phyloP scores from a whole-genome alignment of 2,329 filamentous ascomycete genomes.

The Alternaria atra region DNA sequence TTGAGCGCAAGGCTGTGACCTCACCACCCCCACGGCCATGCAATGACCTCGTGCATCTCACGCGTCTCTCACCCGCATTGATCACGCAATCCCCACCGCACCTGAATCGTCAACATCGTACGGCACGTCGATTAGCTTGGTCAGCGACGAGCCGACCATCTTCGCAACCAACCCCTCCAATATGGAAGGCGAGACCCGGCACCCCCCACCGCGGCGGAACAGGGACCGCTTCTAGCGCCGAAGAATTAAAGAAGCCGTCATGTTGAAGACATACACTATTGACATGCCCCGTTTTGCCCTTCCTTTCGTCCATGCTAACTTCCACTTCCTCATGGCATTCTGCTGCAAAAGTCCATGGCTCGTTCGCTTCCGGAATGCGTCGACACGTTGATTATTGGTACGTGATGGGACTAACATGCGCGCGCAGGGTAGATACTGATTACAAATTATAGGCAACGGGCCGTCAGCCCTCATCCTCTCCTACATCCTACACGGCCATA shows the following conservation, averaged over 20 bases:
- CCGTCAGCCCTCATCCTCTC: conserved; percentile 69
- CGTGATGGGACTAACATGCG: neutral
- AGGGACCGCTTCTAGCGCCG: conserved; percentile 39
- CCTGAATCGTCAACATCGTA: conserved; percentile 1
- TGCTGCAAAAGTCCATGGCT: conserved; percentile 49
- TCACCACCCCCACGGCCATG: conserved; percentile 29
- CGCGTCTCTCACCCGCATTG: conserved; percentile 22
- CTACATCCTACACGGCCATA: conserved; percentile 69
- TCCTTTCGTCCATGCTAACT: conserved; percentile 14
- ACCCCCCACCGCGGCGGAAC: conserved; percentile 26
- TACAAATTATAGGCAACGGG: conserved; percentile 62
- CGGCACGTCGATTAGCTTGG: conserved; percentile 10
- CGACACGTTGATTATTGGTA: conserved; percentile 54
- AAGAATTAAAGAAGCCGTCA: conserved; percentile 42
- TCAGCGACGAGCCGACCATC: conserved; percentile 17
- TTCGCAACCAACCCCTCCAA: conserved; percentile 25
- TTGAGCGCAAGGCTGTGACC: conserved; percentile 21
- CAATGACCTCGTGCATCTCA: conserved; percentile 23
- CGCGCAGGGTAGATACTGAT: conserved; percentile 28
- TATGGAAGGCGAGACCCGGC: conserved; percentile 34
- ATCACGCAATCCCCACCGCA: conserved; percentile 16
- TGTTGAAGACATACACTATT: conserved; percentile 42
- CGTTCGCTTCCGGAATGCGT: conserved; percentile 47
- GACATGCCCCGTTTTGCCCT: conserved; percentile 24
- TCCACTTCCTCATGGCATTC: conserved; percentile 42